These are phyloP conservation scores for Vanilla planifolia DNA, from an alignment of 106 monocot genomes.

Conservation along the genomic window DNA sequence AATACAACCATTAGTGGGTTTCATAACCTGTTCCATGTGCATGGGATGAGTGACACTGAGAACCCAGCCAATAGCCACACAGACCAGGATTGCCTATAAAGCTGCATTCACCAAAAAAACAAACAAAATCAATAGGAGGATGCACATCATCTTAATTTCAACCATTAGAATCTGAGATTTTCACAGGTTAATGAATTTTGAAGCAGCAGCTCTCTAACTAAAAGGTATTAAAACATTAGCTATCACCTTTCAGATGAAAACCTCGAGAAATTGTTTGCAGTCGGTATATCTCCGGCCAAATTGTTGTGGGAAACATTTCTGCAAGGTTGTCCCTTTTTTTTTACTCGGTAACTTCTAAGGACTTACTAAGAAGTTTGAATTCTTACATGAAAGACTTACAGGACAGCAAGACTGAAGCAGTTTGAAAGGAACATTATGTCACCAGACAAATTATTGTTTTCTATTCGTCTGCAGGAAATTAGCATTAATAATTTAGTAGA, in stretches of 20 bases:
- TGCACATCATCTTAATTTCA: neutral
- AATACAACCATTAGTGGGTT: neutral
- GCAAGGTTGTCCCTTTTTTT: neutral
- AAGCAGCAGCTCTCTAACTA: neutral
- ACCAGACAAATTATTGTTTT: conserved; percentile 78
- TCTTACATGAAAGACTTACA: conserved; percentile 50
- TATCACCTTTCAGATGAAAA: conserved; percentile 69
- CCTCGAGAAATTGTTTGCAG: conserved; percentile 71
- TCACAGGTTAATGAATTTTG: neutral
- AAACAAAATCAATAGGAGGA: neutral
- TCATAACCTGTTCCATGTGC: conserved; percentile 40
- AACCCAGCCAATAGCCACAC: conserved; percentile 74
- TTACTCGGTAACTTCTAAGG: neutral
- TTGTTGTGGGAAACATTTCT: conserved; percentile 92
- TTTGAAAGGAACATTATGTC: conserved; percentile 54
- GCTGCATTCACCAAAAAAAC: conserved; percentile 23
- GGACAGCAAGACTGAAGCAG: conserved; percentile 63
- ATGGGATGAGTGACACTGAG: conserved; percentile 45
- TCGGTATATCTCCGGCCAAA: conserved; percentile 67
- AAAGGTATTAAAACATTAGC: neutral
- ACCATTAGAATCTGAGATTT: neutral
- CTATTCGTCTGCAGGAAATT: conserved; percentile 40
- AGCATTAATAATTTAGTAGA: neutral
- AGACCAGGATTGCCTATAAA: conserved; percentile 91
- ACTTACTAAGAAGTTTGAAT: neutral